Percentiles rank a stretch among this genome's conserved stretches.
These are phyloP conservation scores for Amesomyces nigricolor DNA, from an alignment of 2,329 filamentous ascomycete genomes.

Conservation along the genomic window DNA sequence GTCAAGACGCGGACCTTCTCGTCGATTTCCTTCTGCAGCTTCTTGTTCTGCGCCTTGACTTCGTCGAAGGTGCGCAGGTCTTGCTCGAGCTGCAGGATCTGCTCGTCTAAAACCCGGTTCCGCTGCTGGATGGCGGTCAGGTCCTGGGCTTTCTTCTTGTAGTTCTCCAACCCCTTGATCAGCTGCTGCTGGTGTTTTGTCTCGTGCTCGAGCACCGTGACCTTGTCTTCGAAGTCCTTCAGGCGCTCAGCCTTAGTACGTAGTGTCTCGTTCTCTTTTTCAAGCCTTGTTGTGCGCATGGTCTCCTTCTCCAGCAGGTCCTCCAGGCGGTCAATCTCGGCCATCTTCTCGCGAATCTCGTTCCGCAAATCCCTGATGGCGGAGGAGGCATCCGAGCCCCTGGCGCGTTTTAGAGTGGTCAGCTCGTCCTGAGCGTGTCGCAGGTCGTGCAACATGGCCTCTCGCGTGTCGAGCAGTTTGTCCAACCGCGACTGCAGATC, in stretches of 20 bases:
- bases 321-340: constrained; percentile 60
- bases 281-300: constrained; percentile 40
- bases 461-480: constrained; percentile 55
- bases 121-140: constrained; percentile 37
- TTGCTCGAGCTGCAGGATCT: constrained; percentile 35
- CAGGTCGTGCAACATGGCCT: constrained; percentile 59
- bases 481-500: constrained; percentile 56
- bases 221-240: constrained; percentile 52
- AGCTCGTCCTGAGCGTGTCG: constrained; percentile 51
- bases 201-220: constrained; percentile 53
- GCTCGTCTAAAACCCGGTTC: constrained; percentile 39
- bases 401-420: constrained; percentile 47
- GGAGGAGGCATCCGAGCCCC: constrained; percentile 48
- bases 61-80: constrained; percentile 32
- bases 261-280: constrained; percentile 45
- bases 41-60: constrained; percentile 32
- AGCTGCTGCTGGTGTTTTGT: constrained; percentile 36
- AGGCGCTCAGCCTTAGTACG: constrained; percentile 43
- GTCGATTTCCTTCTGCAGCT: constrained; percentile 40
- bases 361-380: constrained; percentile 50
- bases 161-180: constrained; percentile 35
- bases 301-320: constrained; percentile 53
- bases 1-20: constrained; percentile 41
- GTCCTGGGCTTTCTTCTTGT: constrained; percentile 32
- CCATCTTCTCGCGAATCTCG: constrained; percentile 54